These are phyloP conservation scores for Sporothrix mexicana DNA, from an alignment of 2,329 filamentous ascomycete species.

Conservation along the genomic window DNA sequence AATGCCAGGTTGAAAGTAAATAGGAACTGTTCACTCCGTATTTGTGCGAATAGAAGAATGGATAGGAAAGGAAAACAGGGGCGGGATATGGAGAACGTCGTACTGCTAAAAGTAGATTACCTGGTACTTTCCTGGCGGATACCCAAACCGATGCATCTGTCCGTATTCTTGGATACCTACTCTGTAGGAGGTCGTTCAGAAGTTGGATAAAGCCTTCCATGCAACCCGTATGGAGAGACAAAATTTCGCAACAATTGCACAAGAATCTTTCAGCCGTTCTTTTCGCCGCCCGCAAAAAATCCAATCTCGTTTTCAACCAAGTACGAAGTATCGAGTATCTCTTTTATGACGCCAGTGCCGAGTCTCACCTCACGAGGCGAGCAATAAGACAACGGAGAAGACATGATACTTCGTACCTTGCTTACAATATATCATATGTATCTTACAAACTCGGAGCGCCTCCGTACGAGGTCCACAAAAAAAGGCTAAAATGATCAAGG, in stretches of 20 bases:
- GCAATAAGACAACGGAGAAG: background rate
- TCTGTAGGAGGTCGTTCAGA: background rate
- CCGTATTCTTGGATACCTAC: background rate
- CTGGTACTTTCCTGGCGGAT: background rate
- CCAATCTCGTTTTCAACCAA: background rate
- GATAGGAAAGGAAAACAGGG: background rate
- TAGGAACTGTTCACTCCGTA: background rate
- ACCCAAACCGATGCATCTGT: no score
- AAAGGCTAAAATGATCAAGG: background rate
- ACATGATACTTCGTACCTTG: no score
- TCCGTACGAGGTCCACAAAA: background rate
- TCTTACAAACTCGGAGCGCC: no score
- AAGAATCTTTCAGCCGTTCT: background rate
- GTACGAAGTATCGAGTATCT: background rate
- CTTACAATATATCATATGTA: background rate
- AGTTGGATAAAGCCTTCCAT: background rate
- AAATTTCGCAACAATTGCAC: no score
- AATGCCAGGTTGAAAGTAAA: background rate
- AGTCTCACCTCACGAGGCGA: background rate
- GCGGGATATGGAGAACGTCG: conserved; percentile 7
- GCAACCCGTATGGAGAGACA: background rate
- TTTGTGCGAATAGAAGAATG: background rate
- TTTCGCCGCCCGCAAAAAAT: no score
- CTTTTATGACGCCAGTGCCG: background rate
- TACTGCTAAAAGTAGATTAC: conserved; percentile 7